Base-by-base conservation (phyloP, 2,329 filamentous ascomycete species). In the Tolypocladium pustulatum region DNA sequence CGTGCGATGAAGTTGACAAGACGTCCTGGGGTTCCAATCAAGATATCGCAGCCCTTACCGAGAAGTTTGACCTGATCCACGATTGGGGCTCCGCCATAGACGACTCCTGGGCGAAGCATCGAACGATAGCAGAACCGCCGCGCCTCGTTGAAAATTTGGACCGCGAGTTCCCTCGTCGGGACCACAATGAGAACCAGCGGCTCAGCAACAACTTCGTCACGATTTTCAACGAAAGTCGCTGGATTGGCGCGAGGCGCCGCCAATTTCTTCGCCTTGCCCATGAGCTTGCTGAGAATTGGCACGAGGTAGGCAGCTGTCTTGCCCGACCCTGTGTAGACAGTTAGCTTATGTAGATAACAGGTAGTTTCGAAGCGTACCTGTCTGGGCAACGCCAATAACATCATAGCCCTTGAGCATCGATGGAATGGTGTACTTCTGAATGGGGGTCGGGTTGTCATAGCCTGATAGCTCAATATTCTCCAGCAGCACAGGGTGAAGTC, bases 291-390 rank as follows among this genome's bases (percentile, higher is more conserved):
- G 56, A 97, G 68, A 60, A 96, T 89, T 0, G 94, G 94, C 58
- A 97, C 84, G 5, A 99, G 75, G 68, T 94, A 99, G 0, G 94
- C 92, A 0, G 89, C 93, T 0, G 94, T 99, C 79, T 99, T 99
- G 57, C 94, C 94, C 32, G 93, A 97, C 25, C 94, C 93, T 97
- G 55, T 6, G 62, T 25, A 43, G 37, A 32, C n/a, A 13, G 51
- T 58, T 15, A 56, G n/a, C 15, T 32, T 8, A 25, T 20, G 52
- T 4, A 51, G 12, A 13, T 27, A 46, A 17, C 6, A 40, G 49
- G 25, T 53, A 13, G 8, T n/a, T 10, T 15, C 6, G 12, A 32
- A 9, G 27, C 40, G 20, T 51, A 75, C 93, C 93, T 54, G 94
- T 99, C 74, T 97, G 93, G 10, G 94, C 91, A 66, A 94, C 85